Conservation (phyloP, 2,329 filamentous ascomycete genomes). For the Hirsutella thompsonii region DNA sequence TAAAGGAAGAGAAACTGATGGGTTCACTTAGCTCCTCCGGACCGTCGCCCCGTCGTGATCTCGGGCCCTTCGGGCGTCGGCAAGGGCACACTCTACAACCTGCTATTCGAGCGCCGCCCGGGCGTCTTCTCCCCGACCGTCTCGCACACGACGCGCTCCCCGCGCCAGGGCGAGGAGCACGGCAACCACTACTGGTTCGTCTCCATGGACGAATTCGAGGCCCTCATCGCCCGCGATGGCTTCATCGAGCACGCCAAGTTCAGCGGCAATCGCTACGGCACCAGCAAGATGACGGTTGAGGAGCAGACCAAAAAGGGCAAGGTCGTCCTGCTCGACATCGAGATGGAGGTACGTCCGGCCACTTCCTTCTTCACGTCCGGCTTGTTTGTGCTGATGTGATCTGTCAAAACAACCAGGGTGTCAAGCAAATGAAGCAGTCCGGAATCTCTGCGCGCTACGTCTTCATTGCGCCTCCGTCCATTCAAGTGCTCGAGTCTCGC, state of each 20-base stretch:
- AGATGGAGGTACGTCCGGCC: conserved; percentile 63
- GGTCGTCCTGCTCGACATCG: conserved; percentile 82
- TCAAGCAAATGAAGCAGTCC: conserved; percentile 81
- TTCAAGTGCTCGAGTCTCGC: conserved; percentile 60
- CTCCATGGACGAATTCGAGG: conserved; percentile 51
- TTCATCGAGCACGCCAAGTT: conserved; percentile 86
- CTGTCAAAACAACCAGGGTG: conserved; percentile 38
- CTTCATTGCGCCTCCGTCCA: conserved; percentile 70
- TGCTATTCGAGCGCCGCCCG: conserved; percentile 47
- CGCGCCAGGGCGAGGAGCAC: conserved; percentile 61
- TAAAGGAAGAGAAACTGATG: too few relatives aligned
- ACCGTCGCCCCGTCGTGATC: conserved; percentile 56
- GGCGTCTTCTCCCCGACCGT: conserved; percentile 42
- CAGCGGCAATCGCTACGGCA: conserved; percentile 78
- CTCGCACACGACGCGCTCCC: conserved; percentile 68
- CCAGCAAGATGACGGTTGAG: conserved; percentile 65
- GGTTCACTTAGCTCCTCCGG: conserved; percentile 26
- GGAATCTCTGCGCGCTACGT: conserved; percentile 65
- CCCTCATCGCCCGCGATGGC: conserved; percentile 51
- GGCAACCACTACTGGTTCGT: conserved; percentile 77
- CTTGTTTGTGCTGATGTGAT: background rate
- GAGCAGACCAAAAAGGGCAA: conserved; percentile 57
- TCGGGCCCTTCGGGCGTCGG: conserved; percentile 68
- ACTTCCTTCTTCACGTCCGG: background rate
- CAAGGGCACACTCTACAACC: conserved; percentile 67